phyloP scores from a whole-genome alignment of 2,329 filamentous ascomycete species.

The Neonectria coccinea region DNA sequence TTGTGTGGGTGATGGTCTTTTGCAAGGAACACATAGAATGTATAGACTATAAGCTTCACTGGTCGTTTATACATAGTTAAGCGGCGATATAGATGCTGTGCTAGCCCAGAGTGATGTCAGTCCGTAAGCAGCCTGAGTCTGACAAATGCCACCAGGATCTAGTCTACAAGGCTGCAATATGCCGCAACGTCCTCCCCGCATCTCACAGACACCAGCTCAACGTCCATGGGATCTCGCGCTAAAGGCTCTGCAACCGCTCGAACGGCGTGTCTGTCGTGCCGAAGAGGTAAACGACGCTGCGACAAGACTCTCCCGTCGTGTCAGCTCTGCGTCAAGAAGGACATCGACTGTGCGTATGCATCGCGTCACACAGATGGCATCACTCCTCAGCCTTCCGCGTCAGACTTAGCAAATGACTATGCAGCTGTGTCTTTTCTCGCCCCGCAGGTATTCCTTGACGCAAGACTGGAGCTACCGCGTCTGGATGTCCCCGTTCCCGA shows the following conservation, averaged over 20 bases:
- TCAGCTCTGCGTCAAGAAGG: constrained; percentile 23
- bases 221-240: background rate
- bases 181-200: background rate
- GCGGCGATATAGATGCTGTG: too few species aligned
- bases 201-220: background rate
- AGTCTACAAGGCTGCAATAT: background rate
- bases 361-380: background rate
- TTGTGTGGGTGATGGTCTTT: too few species aligned
- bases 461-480: constrained; percentile 11
- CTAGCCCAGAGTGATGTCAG: too few species aligned
- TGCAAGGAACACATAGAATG: too few species aligned
- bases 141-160: background rate
- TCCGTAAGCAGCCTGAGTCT: too few species aligned
- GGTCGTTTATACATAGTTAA: too few species aligned
- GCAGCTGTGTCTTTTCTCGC: constrained; percentile 23
- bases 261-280: constrained; percentile 18
- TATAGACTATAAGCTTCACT: too few species aligned
- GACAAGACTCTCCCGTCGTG: constrained; percentile 17
- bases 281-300: constrained; percentile 23
- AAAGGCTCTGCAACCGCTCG: background rate
- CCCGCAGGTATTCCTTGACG: constrained; percentile 16
- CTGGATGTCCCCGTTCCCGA: background rate
- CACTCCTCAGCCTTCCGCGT: background rate
- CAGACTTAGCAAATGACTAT: background rate
- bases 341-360: constrained; percentile 14